Evolutionary conservation across 805 yeast genomes (phyloP).

Genomic region (Candida saitoana): DNA sequence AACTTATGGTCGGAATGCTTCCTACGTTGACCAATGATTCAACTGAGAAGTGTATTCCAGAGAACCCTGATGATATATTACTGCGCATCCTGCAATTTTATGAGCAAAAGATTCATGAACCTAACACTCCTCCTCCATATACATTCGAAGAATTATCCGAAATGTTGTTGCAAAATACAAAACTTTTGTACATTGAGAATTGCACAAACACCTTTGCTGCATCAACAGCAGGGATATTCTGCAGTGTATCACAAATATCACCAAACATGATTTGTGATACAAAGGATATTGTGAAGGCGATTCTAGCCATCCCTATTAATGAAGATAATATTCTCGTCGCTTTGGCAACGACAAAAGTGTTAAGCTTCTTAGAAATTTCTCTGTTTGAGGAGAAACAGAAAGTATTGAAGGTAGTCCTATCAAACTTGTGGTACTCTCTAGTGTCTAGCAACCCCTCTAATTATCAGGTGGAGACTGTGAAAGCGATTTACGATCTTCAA

Average conservation of each 20-base stretch:
- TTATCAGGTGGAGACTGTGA: conserved; percentile 69
- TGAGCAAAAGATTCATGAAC: background rate
- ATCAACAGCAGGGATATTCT: background rate
- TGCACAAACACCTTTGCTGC: background rate
- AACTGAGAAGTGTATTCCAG: background rate
- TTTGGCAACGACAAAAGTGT: conserved; percentile 1
- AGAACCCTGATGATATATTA: conserved; percentile 13
- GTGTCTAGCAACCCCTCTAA: conserved; percentile 43
- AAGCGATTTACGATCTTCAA: conserved; percentile 58
- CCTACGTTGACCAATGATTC: conserved; percentile 38
- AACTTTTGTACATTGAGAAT: conserved; percentile 1
- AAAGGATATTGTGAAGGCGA: background rate
- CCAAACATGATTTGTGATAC: conserved; percentile 1
- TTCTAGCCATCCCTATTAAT: background rate
- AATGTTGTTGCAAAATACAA: background rate
- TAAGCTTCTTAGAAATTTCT: conserved; percentile 1
- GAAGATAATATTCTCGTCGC: conserved; percentile 1
- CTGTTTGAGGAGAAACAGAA: conserved; percentile 25
- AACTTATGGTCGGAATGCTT: conserved; percentile 45
- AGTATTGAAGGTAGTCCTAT: conserved; percentile 38
- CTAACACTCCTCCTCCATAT: background rate
- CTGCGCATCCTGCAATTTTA: conserved; percentile 16
- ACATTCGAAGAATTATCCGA: background rate
- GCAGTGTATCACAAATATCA: background rate
- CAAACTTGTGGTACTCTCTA: conserved; percentile 54